Evolutionary conservation across 2,329 filamentous ascomycete species (phyloP), one percentile per base, ranked within the genome.

Genomic region (Ambrosiella beaveri): DNA sequence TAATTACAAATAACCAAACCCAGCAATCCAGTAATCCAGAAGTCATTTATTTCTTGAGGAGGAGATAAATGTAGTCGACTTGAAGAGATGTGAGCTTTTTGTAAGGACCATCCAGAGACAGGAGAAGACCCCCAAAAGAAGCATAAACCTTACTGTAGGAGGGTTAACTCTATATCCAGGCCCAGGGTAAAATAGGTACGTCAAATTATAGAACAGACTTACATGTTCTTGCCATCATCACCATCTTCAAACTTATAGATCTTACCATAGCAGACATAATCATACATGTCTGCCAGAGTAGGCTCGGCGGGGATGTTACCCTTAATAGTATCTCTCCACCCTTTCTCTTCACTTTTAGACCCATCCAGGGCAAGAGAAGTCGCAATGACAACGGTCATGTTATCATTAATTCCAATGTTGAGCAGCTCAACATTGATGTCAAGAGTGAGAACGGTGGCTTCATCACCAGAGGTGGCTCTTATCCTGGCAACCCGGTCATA

Each of bases 401-500:
- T 84, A 64, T 95, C 90, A 67, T 85, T 86, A 7, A 81, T 73
- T 9, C 47, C 36, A 44, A 74, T 69, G 39, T 56, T 45, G 4
- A 62, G 57, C 7, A 98, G 80, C 72, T 98, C 91, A 59, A 81
- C 85, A 75, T 97, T 96, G 72, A 97, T 82, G 73, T 98, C 93
- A 61, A 98, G 85, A 5, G 81, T 84, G 74, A 97, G 83, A 63
- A 81, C 77, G 37, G 86, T 87, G 63, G 81, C 76, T 65, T 79
- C 80, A 72, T 95, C 88, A 64, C 79, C 76, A 27, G 85, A 91
- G 56, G 79, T 86, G 67, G 82, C 89, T 58, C 75, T 81, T 67
- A 97, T 81, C 64, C 93, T 91, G 58, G 88, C 86, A 35, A 96
- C 91, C 63, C 91, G 88, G 74, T 97, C 93, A 73, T 98, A 98